phyloP scores from a whole-genome alignment of 202 grass and related monocot species.

The Schoenoplectus triqueter region DNA sequence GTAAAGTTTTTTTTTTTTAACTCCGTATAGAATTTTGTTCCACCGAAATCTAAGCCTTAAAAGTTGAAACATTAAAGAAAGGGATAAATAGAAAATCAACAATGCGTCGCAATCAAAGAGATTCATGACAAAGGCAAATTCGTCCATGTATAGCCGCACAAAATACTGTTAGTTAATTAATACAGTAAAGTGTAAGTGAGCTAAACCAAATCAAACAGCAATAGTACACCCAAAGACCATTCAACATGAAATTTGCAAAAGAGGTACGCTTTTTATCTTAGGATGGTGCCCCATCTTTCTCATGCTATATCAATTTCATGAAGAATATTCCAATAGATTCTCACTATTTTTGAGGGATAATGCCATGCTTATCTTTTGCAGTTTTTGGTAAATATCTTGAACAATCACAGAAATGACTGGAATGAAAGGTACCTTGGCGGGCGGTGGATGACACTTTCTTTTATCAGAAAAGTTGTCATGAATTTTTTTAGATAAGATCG shows the following conservation, averaged over 20 bases:
- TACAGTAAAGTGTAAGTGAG: background rate
- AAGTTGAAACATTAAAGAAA: background rate
- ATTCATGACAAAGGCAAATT: conserved; percentile 6
- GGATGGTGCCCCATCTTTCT: background rate
- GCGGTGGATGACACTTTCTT: background rate
- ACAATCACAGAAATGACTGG: background rate
- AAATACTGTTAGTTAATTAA: background rate
- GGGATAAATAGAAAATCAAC: background rate
- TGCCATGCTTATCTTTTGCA: background rate
- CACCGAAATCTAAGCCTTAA: background rate
- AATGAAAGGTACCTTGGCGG: background rate
- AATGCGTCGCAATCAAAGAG: conserved; percentile 17
- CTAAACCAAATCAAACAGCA: conserved; percentile 10
- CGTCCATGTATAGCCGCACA: background rate
- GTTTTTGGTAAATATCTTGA: background rate
- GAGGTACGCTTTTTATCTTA: background rate
- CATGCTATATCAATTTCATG: conserved; percentile 1
- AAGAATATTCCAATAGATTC: conserved; percentile 15
- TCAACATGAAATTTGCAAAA: background rate
- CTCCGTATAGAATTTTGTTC: too few species aligned
- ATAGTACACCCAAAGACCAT: background rate
- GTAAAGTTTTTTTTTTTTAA: too few species aligned
- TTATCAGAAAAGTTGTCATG: background rate
- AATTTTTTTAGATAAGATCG: background rate
- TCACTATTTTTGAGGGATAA: background rate